Percentiles rank a stretch among this genome's conserved stretches.
These are phyloP conservation scores for Pseudogymnoascus sp. DNA, from an alignment of 2,329 filamentous ascomycete species.

Conservation along the genomic window DNA sequence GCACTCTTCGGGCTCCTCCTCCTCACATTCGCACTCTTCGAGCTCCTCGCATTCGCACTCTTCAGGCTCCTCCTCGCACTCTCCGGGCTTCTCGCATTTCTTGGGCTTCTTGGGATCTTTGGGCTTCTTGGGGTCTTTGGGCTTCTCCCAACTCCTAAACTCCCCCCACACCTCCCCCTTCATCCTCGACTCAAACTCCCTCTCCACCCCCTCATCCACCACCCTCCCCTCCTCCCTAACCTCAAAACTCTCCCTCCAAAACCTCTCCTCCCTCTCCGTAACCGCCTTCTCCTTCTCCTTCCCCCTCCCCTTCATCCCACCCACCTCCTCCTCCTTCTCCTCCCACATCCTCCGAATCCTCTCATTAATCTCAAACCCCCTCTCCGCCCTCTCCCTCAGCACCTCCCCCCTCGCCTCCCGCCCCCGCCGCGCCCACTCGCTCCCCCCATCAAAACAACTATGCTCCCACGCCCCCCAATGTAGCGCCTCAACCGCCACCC, in stretches of 20 bases:
- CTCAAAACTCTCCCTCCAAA: neutral
- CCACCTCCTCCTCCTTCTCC: neutral
- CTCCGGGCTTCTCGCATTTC: no score
- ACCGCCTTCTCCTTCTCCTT: neutral
- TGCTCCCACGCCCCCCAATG: neutral
- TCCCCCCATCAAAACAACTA: neutral
- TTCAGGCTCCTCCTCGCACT: no score
- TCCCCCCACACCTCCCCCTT: neutral
- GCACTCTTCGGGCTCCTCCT: no score
- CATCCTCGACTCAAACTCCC: constrained; percentile 1
- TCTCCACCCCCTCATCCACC: neutral
- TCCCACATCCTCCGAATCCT: neutral
- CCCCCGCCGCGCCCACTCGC: neutral
- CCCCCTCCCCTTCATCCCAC: neutral
- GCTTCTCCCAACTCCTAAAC: neutral
- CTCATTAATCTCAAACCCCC: constrained; percentile 10
- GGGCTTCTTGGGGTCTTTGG: no score
- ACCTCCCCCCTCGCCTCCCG: constrained; percentile 44
- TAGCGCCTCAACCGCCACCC: neutral
- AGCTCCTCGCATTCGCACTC: neutral
- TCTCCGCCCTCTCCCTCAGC: constrained; percentile 41
- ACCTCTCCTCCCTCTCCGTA: neutral
- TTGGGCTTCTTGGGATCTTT: neutral
- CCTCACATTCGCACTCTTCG: no score
- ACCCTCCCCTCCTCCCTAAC: constrained; percentile 3